Evolutionary conservation across 2,329 filamentous ascomycete species (phyloP), one percentile per base, ranked within the genome.

Genomic region (Zasmidium citrigriseum): DNA sequence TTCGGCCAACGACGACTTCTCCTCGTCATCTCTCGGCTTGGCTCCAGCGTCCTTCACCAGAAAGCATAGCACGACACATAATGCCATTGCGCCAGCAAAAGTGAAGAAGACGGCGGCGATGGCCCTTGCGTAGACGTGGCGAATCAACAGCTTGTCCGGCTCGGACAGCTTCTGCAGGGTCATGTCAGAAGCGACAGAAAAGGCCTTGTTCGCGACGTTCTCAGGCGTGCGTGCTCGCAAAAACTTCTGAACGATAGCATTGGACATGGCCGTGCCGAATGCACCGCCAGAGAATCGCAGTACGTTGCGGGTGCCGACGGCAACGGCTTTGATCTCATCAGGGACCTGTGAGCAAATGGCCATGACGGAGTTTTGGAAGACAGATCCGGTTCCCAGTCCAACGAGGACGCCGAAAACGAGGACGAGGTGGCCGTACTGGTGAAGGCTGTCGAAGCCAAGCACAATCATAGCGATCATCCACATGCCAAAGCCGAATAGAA

Each of bases 311-410:
- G 62, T 57, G 21, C 64, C 62, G 18, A 65, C 57, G 1, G 65
- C 62, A 4, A 64, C 55, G 12, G 63, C 64, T 21, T 58, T 59
- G 3, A 60, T 58, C 12, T 61, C 60, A 16, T 49, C 54, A 9
- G 50, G 52, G 9, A 64, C 65, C 48, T 68, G 58, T 20, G 54
- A 54, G 22, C 59, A 54, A 21, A 68, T 59, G 1, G 60, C 63
- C 22, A 63, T 56, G 56, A 68, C 60, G 16, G 61, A 64, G 56
- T 66, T 66, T 24, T 64, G 63, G 53, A 68, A 57, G n/a, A 58
- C 44, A 14, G 58, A 55, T 44, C 66, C 66, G 3, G 64, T 66
- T 24, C 64, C 64, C 2, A 67, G 21, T 1, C 63, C 66, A 24
- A 66, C 57, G n/a, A 67, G 22, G 12, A 64, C 50, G 45, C 51